Evolutionary conservation across 306 rosid genomes (phyloP), one percentile per base, ranked within the genome.

Genomic region (Malus sylvestris): DNA sequence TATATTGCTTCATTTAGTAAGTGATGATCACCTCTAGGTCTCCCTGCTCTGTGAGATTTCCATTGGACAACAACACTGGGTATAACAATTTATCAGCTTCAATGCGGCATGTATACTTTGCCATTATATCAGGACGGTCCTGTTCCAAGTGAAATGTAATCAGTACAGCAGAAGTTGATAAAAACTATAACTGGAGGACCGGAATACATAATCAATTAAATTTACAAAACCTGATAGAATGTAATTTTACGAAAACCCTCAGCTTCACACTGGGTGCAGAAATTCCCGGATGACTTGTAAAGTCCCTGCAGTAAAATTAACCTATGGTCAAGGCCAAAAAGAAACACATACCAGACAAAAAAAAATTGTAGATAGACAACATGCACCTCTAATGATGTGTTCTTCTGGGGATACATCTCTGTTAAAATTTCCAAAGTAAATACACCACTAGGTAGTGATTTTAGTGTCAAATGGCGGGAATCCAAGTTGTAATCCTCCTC

Each of bases 91-190:
- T 95, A 67, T 92, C 96, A 40, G 87, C 99, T 82, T 92, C 98
- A 35, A 95, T 86, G 78, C 81, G 85, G 79, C 96, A 92, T 51
- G 91, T 84, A 85, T 92, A 95, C 78, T 92, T 95, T 52, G 99
- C 98, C 99, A 95, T 92, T 79, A 95, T 87, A 86, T 92, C 99
- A 72, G 97, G 99, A 44, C 98, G 98, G 81, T 95, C 99, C 99
- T 95, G 88, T 79, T 62, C 76, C 72, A 79, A 75, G 76, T 76
- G 68, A 29, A 60, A 83, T 68, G 27, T 75, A 29, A 82, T 88
- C 74, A 82, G 77, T 71, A 58, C 77, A 76, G 62, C 72, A 69
- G 18, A 62, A 69, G 68, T 70, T 68, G 67, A 67, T 68, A 38
- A 71, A 71, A 44, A 76, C 8, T 49, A 29, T 35, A 71, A 62